A percentile compares a stretch with the other conserved stretches of the same genome.
phyloP scores from a whole-genome alignment of 1,139 yeast species.

The Lodderomyces pseudojiufengensis region DNA sequence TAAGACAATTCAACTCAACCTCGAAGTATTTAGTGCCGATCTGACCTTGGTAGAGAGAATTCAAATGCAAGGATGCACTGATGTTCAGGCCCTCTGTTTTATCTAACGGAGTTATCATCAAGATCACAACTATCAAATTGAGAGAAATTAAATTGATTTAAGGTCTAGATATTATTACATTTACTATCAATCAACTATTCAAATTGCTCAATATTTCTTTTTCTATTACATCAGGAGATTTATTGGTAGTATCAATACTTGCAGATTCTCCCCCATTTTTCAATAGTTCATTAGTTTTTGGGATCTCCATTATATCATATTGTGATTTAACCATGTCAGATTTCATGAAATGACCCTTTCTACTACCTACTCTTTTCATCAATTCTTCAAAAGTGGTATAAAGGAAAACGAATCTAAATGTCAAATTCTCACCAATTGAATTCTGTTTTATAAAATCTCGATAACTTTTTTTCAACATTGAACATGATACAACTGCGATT shows the following conservation, averaged over 20 bases:
- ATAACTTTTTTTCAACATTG: constrained; percentile 72
- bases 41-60: no score
- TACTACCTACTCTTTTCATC: constrained; percentile 50
- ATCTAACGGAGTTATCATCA: no score
- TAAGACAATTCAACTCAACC: no score
- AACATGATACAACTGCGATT: constrained; percentile 67
- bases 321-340: constrained; percentile 79
- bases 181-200: background rate
- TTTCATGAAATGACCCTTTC: constrained; percentile 85
- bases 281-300: constrained; percentile 40
- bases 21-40: no score
- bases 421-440: constrained; percentile 31
- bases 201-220: constrained; percentile 11
- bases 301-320: constrained; percentile 69
- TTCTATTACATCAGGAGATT: constrained; percentile 35
- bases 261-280: constrained; percentile 37
- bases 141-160: no score
- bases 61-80: no score
- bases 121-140: no score
- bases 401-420: constrained; percentile 61
- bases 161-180: no score
- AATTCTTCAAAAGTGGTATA: constrained; percentile 63
- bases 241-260: constrained; percentile 38
- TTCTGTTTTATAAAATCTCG: constrained; percentile 51
- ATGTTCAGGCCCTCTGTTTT: no score